These are phyloP conservation scores for Globisporangium alternatum DNA, from an alignment of 352 stramenopile genomes.

Conservation along the genomic window DNA sequence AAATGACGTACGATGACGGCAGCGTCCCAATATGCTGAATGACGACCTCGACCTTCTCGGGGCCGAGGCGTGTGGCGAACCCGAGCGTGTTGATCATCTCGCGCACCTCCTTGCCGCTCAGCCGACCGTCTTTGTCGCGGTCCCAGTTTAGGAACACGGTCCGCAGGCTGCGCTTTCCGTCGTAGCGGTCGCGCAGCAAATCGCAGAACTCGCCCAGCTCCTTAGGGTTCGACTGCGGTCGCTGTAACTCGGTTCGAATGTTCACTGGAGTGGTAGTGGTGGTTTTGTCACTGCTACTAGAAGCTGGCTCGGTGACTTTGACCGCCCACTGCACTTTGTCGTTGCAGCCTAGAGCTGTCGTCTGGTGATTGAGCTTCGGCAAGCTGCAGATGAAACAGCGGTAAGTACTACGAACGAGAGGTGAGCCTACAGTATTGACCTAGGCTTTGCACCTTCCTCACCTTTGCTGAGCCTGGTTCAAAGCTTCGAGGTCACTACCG, in stretches of 20 bases:
- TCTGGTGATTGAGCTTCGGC: constrained; percentile 6
- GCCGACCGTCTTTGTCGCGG: constrained; percentile 45
- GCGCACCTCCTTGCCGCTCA: constrained; percentile 34
- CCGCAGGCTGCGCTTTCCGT: constrained; percentile 52
- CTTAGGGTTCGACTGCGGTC: not conserved
- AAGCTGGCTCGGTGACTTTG: constrained; percentile 17
- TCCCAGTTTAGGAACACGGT: constrained; percentile 61
- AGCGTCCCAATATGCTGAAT: constrained; percentile 31
- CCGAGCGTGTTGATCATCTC: constrained; percentile 45
- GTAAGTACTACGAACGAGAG: not conserved
- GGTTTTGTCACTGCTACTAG: not conserved
- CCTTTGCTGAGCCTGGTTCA: constrained; percentile 1
- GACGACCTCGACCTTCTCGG: constrained; percentile 33
- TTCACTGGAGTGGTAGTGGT: not conserved
- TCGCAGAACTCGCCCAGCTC: constrained; percentile 34
- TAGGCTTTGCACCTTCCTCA: not conserved
- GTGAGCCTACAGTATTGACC: not conserved
- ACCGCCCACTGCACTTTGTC: constrained; percentile 39
- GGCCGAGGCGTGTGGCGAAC: constrained; percentile 32
- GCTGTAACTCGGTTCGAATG: not conserved
- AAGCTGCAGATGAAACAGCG: not conserved
- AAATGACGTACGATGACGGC: constrained; percentile 26
- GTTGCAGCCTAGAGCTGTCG: not conserved
- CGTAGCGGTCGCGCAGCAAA: constrained; percentile 52
- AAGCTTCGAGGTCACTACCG: not conserved